A percentile compares a stretch with the other conserved stretches of the same genome.
Evolutionary conservation across 1,284 basidiomycete species (phyloP).

Genomic region (Mycena citricolor): DNA sequence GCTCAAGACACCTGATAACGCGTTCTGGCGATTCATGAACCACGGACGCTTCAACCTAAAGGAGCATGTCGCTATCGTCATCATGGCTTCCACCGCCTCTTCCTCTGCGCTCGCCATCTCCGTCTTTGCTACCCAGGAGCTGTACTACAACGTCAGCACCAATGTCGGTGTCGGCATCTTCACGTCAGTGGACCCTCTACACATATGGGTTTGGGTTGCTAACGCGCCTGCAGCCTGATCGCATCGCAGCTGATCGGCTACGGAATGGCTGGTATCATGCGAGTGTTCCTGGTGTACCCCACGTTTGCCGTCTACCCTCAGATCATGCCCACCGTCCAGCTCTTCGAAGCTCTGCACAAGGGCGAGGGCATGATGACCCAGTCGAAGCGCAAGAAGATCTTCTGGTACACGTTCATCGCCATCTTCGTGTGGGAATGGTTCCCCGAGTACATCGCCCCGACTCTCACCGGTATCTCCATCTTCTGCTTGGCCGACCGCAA

Average conservation of each 20-base stretch:
- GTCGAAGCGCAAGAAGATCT: conserved; percentile 55
- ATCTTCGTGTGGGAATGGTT: conserved; percentile 52
- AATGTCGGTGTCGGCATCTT: conserved; percentile 52
- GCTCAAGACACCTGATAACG: conserved; percentile 38
- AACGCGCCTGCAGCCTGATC: no score
- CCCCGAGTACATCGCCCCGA: conserved; percentile 34
- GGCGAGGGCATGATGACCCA: conserved; percentile 47
- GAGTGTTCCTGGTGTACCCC: conserved; percentile 43
- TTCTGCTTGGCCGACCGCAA: conserved; percentile 57
- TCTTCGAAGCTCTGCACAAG: conserved; percentile 45
- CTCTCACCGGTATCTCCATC: conserved; percentile 56
- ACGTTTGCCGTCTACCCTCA: conserved; percentile 45
- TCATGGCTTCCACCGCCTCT: conserved; percentile 54
- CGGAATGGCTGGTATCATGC: conserved; percentile 49
- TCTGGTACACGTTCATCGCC: conserved; percentile 53
- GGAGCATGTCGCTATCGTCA: conserved; percentile 62
- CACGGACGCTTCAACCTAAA: conserved; percentile 59
- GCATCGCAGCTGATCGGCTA: conserved; percentile 53
- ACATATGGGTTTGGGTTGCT: no score
- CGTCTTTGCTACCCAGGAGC: conserved; percentile 51
- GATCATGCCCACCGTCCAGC: conserved; percentile 46
- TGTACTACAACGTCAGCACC: conserved; percentile 49
- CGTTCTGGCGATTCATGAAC: conserved; percentile 55
- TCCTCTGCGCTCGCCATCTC: conserved; percentile 48
- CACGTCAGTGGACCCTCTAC: conserved; percentile 30